Conservation (phyloP, 2,329 filamentous ascomycete species). For the Trichoderma brevicompactum region DNA sequence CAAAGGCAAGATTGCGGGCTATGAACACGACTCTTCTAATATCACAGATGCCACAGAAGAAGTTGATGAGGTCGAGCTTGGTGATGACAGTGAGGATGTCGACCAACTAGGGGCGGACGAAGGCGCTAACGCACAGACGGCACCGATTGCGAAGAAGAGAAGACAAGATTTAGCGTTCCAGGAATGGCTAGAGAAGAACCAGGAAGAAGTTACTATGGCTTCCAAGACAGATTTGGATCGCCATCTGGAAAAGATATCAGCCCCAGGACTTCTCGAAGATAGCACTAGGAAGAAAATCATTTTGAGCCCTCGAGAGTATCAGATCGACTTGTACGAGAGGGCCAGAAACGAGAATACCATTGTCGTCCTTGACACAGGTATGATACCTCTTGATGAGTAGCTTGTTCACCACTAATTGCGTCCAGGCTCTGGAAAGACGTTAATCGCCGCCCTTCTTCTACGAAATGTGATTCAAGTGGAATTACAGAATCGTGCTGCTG, state of each 20-base stretch:
- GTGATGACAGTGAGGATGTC: slow-evolving; percentile 2
- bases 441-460: slow-evolving; percentile 89
- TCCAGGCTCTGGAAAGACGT: slow-evolving; percentile 84
- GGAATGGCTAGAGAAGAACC: slow-evolving; percentile 46
- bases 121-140: slow-evolving; percentile 40
- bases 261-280: slow-evolving; percentile 43
- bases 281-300: slow-evolving; percentile 62
- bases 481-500: slow-evolving; percentile 67
- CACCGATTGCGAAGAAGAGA: slow-evolving; percentile 53
- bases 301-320: slow-evolving; percentile 82
- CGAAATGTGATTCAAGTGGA: slow-evolving; percentile 77
- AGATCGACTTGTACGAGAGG: slow-evolving; percentile 85
- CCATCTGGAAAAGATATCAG: slow-evolving; percentile 38
- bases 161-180: slow-evolving; percentile 57
- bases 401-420: background rate
- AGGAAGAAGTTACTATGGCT: slow-evolving; percentile 42
- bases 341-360: slow-evolving; percentile 87
- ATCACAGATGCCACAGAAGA: background rate
- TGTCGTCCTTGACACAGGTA: slow-evolving; percentile 89
- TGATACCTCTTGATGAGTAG: background rate
- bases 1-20: background rate
- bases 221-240: slow-evolving; percentile 32
- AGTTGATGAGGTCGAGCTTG: background rate
- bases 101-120: slow-evolving; percentile 19
- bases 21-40: background rate